These are phyloP conservation scores for Sugiyamaella qingdaonensis DNA, from an alignment of 805 yeast genomes.

Conservation along the genomic window DNA sequence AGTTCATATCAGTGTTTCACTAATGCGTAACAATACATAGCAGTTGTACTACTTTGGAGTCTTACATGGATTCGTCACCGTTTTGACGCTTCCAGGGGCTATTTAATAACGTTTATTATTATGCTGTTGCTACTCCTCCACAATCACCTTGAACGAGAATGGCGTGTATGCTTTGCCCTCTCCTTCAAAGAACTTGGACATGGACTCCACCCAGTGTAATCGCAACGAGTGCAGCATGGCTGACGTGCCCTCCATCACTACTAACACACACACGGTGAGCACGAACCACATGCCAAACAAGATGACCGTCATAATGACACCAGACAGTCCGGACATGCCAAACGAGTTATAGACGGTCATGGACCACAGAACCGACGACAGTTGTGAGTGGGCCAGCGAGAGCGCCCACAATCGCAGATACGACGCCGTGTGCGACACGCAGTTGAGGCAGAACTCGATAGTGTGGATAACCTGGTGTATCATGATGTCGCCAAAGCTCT, in stretches of 20 bases:
- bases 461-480: conserved; percentile 97
- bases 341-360: conserved; percentile 89
- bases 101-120: neutral
- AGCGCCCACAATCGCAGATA: conserved; percentile 95
- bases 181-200: conserved; percentile 97
- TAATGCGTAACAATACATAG: too few species aligned
- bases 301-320: conserved; percentile 69
- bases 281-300: conserved; percentile 94
- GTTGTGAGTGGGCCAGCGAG: conserved; percentile 94
- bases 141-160: conserved; percentile 54
- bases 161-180: conserved; percentile 91
- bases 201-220: conserved; percentile 98
- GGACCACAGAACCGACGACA: conserved; percentile 90
- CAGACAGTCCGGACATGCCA: conserved; percentile 56
- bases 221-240: conserved; percentile 99
- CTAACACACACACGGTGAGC: conserved; percentile 84
- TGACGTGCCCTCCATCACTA: conserved; percentile 97
- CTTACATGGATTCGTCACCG: too few species aligned
- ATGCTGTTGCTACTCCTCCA: neutral
- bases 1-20: too few species aligned
- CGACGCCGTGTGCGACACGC: conserved; percentile 98
- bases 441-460: conserved; percentile 92
- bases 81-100: too few species aligned
- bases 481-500: conserved; percentile 86
- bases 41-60: too few species aligned